These are phyloP conservation scores for Aspergillus sp. DNA, from an alignment of 2,329 filamentous ascomycete genomes.

Conservation along the genomic window DNA sequence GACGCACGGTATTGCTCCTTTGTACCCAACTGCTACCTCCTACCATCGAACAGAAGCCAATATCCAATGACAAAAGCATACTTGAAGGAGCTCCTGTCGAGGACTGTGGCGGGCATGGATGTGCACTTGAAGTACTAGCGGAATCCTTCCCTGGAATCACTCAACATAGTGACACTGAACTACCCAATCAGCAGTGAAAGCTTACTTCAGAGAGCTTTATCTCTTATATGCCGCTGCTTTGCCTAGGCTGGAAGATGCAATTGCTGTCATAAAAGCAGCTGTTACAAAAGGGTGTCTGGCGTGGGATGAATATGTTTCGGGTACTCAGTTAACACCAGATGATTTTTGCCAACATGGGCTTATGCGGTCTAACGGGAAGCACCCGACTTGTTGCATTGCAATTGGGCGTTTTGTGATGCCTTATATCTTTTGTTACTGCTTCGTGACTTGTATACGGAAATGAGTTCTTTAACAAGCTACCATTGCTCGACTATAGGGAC, in stretches of 20 bases:
- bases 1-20: not conserved
- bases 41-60: not conserved
- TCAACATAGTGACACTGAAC: not conserved
- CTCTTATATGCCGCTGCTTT: no score
- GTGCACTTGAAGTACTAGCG: not conserved
- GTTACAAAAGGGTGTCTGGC: not conserved
- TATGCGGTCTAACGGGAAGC: not conserved
- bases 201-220: not conserved
- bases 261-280: not conserved
- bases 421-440: not conserved
- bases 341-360: not conserved
- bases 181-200: not conserved
- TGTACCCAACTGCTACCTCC: not conserved
- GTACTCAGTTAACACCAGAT: not conserved
- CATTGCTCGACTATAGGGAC: not conserved
- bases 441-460: not conserved
- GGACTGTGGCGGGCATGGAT: not conserved
- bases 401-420: not conserved
- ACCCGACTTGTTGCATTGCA: not conserved
- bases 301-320: not conserved
- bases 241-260: not conserved
- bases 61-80: not conserved
- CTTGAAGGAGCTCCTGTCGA: not conserved
- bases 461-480: not conserved
- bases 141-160: not conserved